Conservation (phyloP, 1,139 yeast genomes). For the Eremothecium cymbalariae region DNA sequence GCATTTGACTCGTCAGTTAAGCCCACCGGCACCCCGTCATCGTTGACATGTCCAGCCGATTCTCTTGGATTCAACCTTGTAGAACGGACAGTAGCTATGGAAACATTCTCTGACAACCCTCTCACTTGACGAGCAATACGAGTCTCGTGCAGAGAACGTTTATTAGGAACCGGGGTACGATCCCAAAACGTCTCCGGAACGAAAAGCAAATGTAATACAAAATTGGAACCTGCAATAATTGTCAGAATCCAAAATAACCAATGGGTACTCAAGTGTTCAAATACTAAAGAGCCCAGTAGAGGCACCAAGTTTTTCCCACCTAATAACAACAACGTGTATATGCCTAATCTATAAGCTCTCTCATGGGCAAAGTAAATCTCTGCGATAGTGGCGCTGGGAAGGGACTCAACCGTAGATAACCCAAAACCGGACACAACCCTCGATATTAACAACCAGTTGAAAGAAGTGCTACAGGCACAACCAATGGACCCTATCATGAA, state of each 20-base stretch:
- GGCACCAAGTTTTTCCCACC: constrained; percentile 61
- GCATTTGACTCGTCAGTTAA: not conserved
- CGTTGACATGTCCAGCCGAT: not conserved
- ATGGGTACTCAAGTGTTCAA: constrained; percentile 44
- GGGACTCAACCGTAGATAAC: constrained; percentile 53
- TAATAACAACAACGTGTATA: constrained; percentile 50
- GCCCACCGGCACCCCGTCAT: not conserved
- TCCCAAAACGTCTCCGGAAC: constrained; percentile 66
- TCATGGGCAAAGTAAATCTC: constrained; percentile 60
- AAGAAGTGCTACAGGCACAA: constrained; percentile 44
- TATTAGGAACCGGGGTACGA: constrained; percentile 44
- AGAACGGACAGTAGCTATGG: constrained; percentile 10
- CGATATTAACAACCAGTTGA: constrained; percentile 48
- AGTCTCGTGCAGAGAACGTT: constrained; percentile 44
- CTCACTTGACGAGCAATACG: constrained; percentile 37
- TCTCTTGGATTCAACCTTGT: constrained; percentile 8
- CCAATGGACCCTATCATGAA: constrained; percentile 49
- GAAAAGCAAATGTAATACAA: constrained; percentile 42
- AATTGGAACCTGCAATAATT: constrained; percentile 43
- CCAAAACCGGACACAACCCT: constrained; percentile 53
- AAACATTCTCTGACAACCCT: not conserved
- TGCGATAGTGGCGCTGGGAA: constrained; percentile 55
- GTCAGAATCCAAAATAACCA: constrained; percentile 58
- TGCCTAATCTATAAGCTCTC: constrained; percentile 55
- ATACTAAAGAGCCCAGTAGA: constrained; percentile 46